These are phyloP conservation scores for Helotiales sp. DNA, from an alignment of 2,329 filamentous ascomycete species.

Conservation along the genomic window DNA sequence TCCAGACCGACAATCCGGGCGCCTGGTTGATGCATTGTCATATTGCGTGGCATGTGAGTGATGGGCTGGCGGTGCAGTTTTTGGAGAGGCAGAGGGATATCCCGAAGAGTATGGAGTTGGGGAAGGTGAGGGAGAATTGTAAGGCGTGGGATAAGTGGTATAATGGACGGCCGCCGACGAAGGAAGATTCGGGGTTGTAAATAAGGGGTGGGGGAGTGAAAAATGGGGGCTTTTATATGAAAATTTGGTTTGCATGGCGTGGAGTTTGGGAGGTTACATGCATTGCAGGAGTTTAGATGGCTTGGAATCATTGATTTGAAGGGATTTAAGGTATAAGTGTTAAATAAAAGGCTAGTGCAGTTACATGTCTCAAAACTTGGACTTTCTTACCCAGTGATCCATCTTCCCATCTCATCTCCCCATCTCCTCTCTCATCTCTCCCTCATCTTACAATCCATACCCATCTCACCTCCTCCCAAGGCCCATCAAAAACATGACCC, in stretches of 20 bases:
- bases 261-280: not conserved
- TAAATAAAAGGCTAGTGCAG: not conserved
- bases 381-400: too few relatives aligned
- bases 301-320: not conserved
- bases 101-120: conserved; percentile 4
- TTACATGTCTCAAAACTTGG: not conserved
- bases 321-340: not conserved
- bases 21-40: conserved; percentile 58
- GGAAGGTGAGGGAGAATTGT: conserved; percentile 14
- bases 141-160: conserved; percentile 25
- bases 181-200: conserved; percentile 24
- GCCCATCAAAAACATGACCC: conserved; percentile 45
- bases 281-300: not conserved
- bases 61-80: conserved; percentile 30
- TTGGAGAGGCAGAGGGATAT: conserved; percentile 24
- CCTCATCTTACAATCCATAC: not conserved
- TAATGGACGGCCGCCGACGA: conserved; percentile 3
- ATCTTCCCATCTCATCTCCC: too few relatives aligned
- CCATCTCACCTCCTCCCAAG: conserved; percentile 37
- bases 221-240: not conserved
- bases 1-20: conserved; percentile 56
- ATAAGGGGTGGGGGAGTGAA: not conserved
- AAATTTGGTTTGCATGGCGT: not conserved
- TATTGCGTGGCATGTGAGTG: conserved; percentile 30
- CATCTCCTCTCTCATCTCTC: not conserved